phyloP scores from a whole-genome alignment of 805 yeast genomes.

The Dipodascus geniculatus region DNA sequence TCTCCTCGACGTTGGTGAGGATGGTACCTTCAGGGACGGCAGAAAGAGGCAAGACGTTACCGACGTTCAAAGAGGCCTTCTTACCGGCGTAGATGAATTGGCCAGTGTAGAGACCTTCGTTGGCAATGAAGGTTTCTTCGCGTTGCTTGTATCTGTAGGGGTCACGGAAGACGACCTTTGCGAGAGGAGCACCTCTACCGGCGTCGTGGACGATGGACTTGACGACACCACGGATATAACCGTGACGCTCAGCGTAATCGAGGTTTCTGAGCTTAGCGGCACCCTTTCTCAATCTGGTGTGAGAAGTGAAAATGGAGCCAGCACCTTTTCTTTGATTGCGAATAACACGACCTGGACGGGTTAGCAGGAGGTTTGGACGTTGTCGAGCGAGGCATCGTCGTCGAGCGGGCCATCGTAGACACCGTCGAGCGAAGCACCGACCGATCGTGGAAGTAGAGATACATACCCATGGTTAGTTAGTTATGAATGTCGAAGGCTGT shows the following conservation, averaged over 20 bases:
- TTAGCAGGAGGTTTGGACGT: background rate
- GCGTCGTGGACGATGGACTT: constrained; percentile 98
- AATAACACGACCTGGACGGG: constrained; percentile 58
- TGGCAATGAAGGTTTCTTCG: constrained; percentile 98
- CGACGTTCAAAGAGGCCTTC: constrained; percentile 87
- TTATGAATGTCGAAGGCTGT: background rate
- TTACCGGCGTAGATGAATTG: constrained; percentile 98
- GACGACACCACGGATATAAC: constrained; percentile 98
- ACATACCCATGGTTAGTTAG: background rate
- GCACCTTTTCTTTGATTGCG: constrained; percentile 99
- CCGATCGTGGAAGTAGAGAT: background rate
- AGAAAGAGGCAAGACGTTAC: constrained; percentile 95
- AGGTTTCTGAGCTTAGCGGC: constrained; percentile 99
- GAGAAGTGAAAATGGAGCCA: constrained; percentile 98
- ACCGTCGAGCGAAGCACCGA: no score
- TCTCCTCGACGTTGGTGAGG: constrained; percentile 96
- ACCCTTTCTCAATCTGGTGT: constrained; percentile 99
- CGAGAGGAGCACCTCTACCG: constrained; percentile 99
- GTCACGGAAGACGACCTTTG: constrained; percentile 97
- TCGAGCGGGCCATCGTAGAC: no score
- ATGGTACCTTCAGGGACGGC: constrained; percentile 99
- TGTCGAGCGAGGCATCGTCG: no score
- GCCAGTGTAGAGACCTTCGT: constrained; percentile 99
- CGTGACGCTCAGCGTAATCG: constrained; percentile 99
- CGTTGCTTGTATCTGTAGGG: constrained; percentile 97